Evolutionary conservation across 495 filamentous ascomycete species (phyloP).

Genomic region (Podospora tetraspora): DNA sequence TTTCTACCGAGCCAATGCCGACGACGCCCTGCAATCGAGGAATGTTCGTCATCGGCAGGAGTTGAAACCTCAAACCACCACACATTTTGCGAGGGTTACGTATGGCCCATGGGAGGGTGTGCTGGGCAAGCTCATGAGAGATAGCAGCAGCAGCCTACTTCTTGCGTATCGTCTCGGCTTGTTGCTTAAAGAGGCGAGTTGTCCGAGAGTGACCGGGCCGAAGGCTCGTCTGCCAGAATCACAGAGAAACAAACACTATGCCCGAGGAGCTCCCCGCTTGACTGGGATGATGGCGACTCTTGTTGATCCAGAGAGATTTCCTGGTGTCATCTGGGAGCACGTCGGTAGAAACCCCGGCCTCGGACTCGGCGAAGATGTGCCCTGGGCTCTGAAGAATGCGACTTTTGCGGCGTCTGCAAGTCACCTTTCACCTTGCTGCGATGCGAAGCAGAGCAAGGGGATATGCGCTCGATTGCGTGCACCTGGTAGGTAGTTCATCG

Average conservation of each 20-base stretch:
- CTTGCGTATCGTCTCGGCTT: neutral
- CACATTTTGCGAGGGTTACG: no score
- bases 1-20: neutral
- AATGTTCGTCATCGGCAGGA: neutral
- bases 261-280: neutral
- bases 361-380: neutral
- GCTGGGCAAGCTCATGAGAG: neutral
- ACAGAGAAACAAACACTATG: neutral
- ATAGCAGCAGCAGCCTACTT: neutral
- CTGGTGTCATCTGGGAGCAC: neutral
- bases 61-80: neutral
- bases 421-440: neutral
- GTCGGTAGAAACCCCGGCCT: neutral
- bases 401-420: slow-evolving; percentile 4
- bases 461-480: slow-evolving; percentile 15
- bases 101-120: neutral
- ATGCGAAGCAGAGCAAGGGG: slow-evolving; percentile 6
- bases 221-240: neutral
- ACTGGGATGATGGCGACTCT: neutral
- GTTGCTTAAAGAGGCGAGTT: neutral
- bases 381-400: neutral
- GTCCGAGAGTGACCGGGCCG: neutral
- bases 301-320: neutral
- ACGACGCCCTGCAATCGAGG: neutral
- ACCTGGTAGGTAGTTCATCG: slow-evolving; percentile 11